Evolutionary conservation across 1,139 yeast genomes (phyloP).

Genomic region (Yamadazyma pseudoaaseri): DNA sequence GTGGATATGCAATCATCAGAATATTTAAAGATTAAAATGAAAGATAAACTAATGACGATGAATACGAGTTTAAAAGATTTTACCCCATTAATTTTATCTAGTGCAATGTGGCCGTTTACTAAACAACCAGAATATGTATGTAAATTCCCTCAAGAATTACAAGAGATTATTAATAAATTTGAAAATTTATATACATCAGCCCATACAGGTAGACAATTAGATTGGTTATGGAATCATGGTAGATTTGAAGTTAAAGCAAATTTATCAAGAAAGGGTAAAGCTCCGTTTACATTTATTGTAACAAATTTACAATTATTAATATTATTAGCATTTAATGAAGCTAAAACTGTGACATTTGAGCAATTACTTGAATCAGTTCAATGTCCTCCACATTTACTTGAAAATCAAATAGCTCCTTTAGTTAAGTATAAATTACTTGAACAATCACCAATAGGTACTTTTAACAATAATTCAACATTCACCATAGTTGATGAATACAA

Average conservation of each 20-base stretch:
- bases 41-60: constrained; percentile 41
- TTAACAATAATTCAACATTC: constrained; percentile 57
- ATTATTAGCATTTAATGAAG: constrained; percentile 72
- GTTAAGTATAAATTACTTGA: constrained; percentile 73
- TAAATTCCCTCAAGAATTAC: constrained; percentile 52
- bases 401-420: constrained; percentile 74
- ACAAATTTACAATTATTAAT: constrained; percentile 88
- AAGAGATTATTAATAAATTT: constrained; percentile 63
- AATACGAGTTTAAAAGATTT: constrained; percentile 54
- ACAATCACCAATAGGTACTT: constrained; percentile 55
- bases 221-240: constrained; percentile 96
- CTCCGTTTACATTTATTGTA: constrained; percentile 79
- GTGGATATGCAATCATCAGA: constrained; percentile 88
- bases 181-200: constrained; percentile 67
- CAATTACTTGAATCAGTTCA: constrained; percentile 70
- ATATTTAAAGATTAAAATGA: constrained; percentile 70
- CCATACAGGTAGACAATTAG: constrained; percentile 85
- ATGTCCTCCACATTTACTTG: constrained; percentile 62
- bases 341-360: constrained; percentile 55
- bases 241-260: constrained; percentile 93
- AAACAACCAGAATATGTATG: constrained; percentile 43
- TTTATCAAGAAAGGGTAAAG: constrained; percentile 76
- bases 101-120: constrained; percentile 84
- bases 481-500: constrained; percentile 80
- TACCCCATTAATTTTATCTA: constrained; percentile 78